phyloP scores from a whole-genome alignment of 2,329 filamentous ascomycete genomes.

The Ciborinia camelliae region DNA sequence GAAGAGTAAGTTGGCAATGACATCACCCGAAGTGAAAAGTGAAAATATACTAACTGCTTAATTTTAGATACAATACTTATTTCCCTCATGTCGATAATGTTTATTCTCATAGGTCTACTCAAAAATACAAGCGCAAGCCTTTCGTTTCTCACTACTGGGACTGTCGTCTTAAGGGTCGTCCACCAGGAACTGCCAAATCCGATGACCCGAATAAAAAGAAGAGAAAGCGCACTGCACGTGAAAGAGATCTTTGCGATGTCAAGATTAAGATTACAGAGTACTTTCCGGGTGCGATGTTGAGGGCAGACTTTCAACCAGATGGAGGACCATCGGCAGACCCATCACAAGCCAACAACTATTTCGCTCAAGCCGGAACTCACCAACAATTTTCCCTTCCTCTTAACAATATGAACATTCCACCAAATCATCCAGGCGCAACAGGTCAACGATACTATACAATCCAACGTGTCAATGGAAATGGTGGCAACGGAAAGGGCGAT shows the following conservation, averaged over 20 bases:
- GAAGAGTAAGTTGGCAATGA: conserved; percentile 58
- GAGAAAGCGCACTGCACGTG: conserved; percentile 69
- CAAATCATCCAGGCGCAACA: conserved; percentile 46
- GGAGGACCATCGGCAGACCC: conserved; percentile 28
- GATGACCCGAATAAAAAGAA: conserved; percentile 80
- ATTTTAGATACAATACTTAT: conserved; percentile 67
- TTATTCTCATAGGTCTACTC: conserved; percentile 79
- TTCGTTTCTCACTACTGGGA: conserved; percentile 84
- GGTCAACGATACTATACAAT: conserved; percentile 67
- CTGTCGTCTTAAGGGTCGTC: conserved; percentile 75
- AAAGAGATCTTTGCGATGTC: conserved; percentile 77
- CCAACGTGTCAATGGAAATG: conserved; percentile 74
- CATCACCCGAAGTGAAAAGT: conserved; percentile 4
- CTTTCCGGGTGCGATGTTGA: conserved; percentile 52
- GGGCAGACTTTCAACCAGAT: conserved; percentile 36
- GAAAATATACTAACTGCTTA: conserved; percentile 20
- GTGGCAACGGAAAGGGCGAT: conserved; percentile 68
- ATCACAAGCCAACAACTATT: conserved; percentile 34
- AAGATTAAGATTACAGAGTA: conserved; percentile 86
- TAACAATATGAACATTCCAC: conserved; percentile 41
- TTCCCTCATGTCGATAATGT: conserved; percentile 82
- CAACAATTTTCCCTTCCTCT: conserved; percentile 44
- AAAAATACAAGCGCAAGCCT: conserved; percentile 77
- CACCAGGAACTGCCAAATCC: conserved; percentile 74
- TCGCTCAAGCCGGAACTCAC: conserved; percentile 28